phyloP scores from a whole-genome alignment of 169 alveolate genomes.

The Eimeria necatrix region DNA sequence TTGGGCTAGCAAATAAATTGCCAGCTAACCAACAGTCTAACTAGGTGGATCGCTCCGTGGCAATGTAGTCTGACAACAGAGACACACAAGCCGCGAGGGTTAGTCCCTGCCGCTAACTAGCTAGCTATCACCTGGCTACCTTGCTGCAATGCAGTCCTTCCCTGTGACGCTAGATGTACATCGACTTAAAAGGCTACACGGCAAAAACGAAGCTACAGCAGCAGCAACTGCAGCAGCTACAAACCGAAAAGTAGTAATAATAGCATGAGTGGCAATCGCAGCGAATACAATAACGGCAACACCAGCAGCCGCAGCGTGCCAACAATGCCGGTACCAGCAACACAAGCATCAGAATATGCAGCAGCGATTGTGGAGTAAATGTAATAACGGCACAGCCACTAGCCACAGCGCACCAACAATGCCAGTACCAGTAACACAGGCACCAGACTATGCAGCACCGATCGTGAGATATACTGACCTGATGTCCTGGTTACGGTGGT shows the following conservation, averaged over 20 bases:
- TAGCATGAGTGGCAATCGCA: neutral
- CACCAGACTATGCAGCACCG: neutral
- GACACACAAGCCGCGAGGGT: neutral
- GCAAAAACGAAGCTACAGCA: neutral
- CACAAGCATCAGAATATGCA: neutral
- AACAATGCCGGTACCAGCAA: neutral
- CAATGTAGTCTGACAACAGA: too few relatives aligned
- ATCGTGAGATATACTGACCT: constrained; percentile 44
- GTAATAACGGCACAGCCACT: neutral
- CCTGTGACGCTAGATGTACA: neutral
- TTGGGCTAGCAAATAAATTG: neutral
- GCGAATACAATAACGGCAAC: neutral
- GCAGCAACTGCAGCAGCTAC: neutral
- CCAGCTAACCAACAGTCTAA: neutral
- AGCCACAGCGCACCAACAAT: neutral
- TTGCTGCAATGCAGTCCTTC: neutral
- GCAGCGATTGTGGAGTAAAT: neutral
- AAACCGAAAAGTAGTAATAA: neutral
- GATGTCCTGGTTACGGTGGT: constrained; percentile 5
- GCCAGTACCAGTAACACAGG: neutral
- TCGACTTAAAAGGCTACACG: neutral
- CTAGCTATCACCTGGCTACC: neutral
- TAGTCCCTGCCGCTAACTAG: neutral
- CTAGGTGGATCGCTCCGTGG: too few relatives aligned
- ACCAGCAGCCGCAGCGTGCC: neutral